Conservation (phyloP, 2,329 filamentous ascomycete genomes). For the Nigrospora osmanthi region DNA sequence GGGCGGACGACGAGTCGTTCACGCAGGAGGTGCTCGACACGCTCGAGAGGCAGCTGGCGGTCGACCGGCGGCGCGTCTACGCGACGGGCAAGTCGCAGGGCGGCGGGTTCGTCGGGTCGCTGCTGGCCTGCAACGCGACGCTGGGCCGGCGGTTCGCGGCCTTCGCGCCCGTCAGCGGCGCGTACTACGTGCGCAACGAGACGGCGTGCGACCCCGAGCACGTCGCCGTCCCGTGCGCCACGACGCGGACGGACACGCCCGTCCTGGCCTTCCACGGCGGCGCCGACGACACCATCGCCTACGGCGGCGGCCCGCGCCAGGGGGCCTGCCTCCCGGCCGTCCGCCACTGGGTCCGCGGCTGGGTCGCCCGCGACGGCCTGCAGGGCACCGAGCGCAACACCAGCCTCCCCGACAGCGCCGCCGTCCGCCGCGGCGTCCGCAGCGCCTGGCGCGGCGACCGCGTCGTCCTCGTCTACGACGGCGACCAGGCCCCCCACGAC, state of each 20-base stretch:
- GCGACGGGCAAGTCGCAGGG: slow-evolving; percentile 9
- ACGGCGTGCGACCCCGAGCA: slow-evolving; percentile 19
- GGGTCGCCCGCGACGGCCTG: slow-evolving; percentile 19
- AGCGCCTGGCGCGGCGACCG: not conserved
- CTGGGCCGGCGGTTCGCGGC: slow-evolving; percentile 5
- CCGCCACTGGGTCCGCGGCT: slow-evolving; percentile 23
- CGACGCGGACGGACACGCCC: slow-evolving; percentile 24
- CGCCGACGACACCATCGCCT: slow-evolving; percentile 32
- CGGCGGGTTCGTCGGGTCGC: slow-evolving; percentile 6
- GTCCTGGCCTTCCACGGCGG: slow-evolving; percentile 40
- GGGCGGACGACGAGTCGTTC: slow-evolving; percentile 7
- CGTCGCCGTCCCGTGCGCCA: slow-evolving; percentile 22
- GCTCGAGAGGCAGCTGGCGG: slow-evolving; percentile 7
- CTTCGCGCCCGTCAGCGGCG: slow-evolving; percentile 7
- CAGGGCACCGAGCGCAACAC: not conserved
- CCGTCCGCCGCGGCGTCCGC: not conserved
- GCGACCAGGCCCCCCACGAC: slow-evolving; percentile 5
- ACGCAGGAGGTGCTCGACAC: slow-evolving; percentile 8
- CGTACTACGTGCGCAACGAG: slow-evolving; percentile 5
- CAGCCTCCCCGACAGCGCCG: not conserved
- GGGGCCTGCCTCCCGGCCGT: slow-evolving; percentile 30
- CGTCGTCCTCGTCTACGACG: slow-evolving; percentile 5
- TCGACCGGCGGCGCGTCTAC: slow-evolving; percentile 8
- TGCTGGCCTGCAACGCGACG: slow-evolving; percentile 4
- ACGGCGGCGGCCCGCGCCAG: slow-evolving; percentile 29